phyloP scores from a whole-genome alignment of 78 protist species.

The Tieghemostelium lacteum region DNA sequence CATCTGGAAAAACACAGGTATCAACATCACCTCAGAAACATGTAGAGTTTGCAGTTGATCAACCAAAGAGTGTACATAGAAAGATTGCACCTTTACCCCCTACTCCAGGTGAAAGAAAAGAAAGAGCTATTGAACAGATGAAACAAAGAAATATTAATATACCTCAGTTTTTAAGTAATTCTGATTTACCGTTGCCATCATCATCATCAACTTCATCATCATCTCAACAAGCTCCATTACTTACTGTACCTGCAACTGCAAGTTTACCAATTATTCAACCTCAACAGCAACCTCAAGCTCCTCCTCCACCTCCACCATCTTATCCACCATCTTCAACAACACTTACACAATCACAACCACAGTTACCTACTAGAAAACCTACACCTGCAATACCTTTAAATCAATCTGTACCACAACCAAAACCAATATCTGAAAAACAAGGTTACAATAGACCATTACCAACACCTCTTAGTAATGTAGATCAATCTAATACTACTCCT shows the following conservation, averaged over 20 bases:
- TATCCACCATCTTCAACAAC: not conserved
- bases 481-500: not conserved
- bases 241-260: not conserved
- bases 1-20: not conserved
- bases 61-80: not conserved
- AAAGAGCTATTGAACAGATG: constrained; percentile 60
- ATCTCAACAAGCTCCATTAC: not conserved
- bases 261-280: too few species aligned
- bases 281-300: too few species aligned
- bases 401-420: not conserved
- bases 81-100: constrained; percentile 61
- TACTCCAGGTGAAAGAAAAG: constrained; percentile 44
- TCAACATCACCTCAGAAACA: not conserved
- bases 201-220: constrained; percentile 1
- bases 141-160: constrained; percentile 55
- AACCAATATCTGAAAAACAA: not conserved
- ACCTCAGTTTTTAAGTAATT: not conserved
- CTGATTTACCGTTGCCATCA: not conserved
- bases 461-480: not conserved
- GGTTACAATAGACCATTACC: not conserved
- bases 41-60: not conserved
- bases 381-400: not conserved
- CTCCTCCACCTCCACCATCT: constrained; percentile 1
- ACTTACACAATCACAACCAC: constrained; percentile 7
- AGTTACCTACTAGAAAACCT: not conserved